Conservation (phyloP, 2,329 filamentous ascomycete species). For the Paecilomyces formosus region DNA sequence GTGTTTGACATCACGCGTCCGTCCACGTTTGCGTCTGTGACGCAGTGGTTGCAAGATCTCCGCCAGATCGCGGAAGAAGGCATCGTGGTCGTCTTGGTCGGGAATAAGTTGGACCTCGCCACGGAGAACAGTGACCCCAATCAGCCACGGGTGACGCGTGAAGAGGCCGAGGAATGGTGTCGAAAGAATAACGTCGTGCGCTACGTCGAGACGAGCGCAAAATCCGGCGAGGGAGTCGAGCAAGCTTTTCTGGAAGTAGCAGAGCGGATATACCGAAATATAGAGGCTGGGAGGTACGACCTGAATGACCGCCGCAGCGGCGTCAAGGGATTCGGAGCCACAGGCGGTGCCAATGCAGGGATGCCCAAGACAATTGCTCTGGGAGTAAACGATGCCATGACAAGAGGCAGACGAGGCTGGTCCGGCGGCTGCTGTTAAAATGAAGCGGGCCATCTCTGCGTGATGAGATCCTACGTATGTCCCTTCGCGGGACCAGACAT, state of each 20-base stretch:
- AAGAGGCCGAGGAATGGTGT: constrained; percentile 89
- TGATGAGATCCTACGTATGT: neutral
- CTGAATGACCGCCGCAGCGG: constrained; percentile 86
- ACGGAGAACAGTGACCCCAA: constrained; percentile 32
- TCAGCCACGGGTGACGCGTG: constrained; percentile 68
- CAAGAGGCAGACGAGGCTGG: constrained; percentile 30
- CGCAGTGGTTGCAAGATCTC: constrained; percentile 88
- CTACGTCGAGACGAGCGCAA: constrained; percentile 94
- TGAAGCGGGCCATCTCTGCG: constrained; percentile 2
- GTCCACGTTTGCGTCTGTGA: constrained; percentile 79
- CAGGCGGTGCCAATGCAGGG: constrained; percentile 26
- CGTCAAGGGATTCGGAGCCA: constrained; percentile 60
- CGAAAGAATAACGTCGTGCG: constrained; percentile 74
- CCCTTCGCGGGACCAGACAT: neutral
- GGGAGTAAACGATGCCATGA: constrained; percentile 42
- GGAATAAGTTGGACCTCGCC: constrained; percentile 87
- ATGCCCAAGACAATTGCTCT: constrained; percentile 36
- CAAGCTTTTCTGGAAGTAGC: constrained; percentile 87
- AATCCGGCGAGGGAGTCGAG: constrained; percentile 91
- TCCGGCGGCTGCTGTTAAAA: constrained; percentile 28
- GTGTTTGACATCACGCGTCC: constrained; percentile 91
- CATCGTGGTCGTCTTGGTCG: constrained; percentile 89
- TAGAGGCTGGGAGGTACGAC: constrained; percentile 90
- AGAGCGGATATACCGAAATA: constrained; percentile 93
- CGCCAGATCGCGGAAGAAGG: constrained; percentile 91